phyloP scores from a whole-genome alignment of 768 basidiomycete genomes.

The Dendrothele bispora region DNA sequence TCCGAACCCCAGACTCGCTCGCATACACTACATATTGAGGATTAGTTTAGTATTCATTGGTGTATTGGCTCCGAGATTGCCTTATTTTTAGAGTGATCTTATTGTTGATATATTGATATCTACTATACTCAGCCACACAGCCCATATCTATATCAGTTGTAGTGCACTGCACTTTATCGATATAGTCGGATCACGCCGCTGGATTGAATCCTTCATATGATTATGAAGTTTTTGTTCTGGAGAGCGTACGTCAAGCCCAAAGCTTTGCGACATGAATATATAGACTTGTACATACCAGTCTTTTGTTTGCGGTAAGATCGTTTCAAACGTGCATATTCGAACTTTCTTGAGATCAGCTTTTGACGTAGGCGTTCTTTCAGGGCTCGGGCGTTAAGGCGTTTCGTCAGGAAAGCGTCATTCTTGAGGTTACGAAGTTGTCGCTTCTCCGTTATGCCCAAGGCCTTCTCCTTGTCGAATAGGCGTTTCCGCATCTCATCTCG shows the following conservation, averaged over 20 bases:
- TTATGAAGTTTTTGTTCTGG: slow-evolving; percentile 15
- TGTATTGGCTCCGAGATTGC: too few relatives aligned
- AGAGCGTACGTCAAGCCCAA: too few relatives aligned
- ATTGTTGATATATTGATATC: too few relatives aligned
- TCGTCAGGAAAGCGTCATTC: background rate
- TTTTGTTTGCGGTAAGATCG: slow-evolving; percentile 4
- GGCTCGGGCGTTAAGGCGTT: slow-evolving; percentile 18
- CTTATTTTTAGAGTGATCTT: too few relatives aligned
- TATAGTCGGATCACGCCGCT: slow-evolving; percentile 16
- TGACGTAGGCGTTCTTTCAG: slow-evolving; percentile 17
- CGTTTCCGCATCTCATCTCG: background rate
- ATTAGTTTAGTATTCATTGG: too few relatives aligned
- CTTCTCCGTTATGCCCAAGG: background rate
- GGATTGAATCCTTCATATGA: slow-evolving; percentile 14
- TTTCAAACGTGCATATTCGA: slow-evolving; percentile 15
- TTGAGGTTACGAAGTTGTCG: slow-evolving; percentile 6
- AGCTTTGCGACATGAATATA: too few relatives aligned
- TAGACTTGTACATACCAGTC: slow-evolving; percentile 14
- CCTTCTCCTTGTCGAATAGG: background rate
- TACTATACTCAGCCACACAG: too few relatives aligned
- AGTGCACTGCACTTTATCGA: too few relatives aligned
- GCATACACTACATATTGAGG: too few relatives aligned
- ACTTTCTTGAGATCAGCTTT: slow-evolving; percentile 15
- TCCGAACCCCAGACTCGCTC: too few relatives aligned
- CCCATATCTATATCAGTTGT: too few relatives aligned